A percentile compares a stretch with the other conserved stretches of the same genome.
Evolutionary conservation across 176 grass and related monocot species (phyloP).

Genomic region (Juncus inflexus): DNA sequence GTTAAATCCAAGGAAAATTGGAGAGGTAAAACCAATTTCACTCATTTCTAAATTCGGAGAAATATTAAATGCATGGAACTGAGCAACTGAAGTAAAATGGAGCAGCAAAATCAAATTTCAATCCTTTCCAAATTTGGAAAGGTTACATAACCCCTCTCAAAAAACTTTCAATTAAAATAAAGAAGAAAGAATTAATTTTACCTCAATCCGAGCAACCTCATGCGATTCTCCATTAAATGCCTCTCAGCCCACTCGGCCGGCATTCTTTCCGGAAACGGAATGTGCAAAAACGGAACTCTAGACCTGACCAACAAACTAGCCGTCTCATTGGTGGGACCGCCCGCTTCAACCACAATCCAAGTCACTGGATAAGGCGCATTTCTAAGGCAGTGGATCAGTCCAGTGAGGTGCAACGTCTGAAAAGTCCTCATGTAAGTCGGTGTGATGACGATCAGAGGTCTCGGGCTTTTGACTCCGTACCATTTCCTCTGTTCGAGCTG

Average conservation of each 20-base stretch:
- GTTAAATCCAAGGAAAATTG: neutral
- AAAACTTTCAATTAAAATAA: conserved; percentile 11
- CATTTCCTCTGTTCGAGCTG: conserved; percentile 77
- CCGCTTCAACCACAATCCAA: conserved; percentile 88
- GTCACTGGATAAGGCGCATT: conserved; percentile 72
- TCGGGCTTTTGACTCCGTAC: conserved; percentile 69
- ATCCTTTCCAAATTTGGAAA: neutral
- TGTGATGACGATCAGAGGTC: conserved; percentile 56
- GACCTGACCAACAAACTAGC: conserved; percentile 54
- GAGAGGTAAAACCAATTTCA: conserved; percentile 8
- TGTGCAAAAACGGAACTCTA: conserved; percentile 50
- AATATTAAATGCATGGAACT: neutral
- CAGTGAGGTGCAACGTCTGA: conserved; percentile 84
- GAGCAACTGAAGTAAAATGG: neutral
- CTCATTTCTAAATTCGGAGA: conserved; percentile 10
- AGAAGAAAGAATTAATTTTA: conserved; percentile 19
- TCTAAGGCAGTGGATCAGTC: conserved; percentile 71
- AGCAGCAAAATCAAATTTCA: too few species aligned
- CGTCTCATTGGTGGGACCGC: conserved; percentile 70
- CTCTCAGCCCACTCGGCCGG: conserved; percentile 62
- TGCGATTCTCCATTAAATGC: conserved; percentile 65
- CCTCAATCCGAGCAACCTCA: conserved; percentile 74
- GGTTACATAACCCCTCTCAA: neutral
- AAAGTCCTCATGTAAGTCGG: conserved; percentile 78
- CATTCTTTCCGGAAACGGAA: conserved; percentile 77